Conservation (phyloP, 257 asterid genomes). For the Lithospermum erythrorhizon region DNA sequence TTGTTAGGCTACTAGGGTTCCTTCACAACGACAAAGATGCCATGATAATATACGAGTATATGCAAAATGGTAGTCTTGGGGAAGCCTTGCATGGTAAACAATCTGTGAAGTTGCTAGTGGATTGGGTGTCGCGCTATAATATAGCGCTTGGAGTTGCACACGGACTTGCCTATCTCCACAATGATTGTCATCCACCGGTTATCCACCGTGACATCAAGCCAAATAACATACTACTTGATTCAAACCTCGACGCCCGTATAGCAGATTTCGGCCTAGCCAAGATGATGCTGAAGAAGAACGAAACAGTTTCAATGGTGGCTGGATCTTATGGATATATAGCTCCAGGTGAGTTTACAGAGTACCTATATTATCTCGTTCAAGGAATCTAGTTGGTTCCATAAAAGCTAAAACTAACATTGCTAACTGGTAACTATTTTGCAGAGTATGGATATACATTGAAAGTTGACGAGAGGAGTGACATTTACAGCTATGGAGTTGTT, state of each 20-base stretch:
- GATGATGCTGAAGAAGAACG: conserved; percentile 42
- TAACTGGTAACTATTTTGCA: conserved; percentile 18
- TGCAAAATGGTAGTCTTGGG: conserved; percentile 59
- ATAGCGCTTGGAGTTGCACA: conserved; percentile 59
- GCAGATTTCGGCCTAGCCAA: conserved; percentile 63
- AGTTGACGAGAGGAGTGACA: conserved; percentile 60
- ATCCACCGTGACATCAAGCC: conserved; percentile 60
- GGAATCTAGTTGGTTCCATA: neutral
- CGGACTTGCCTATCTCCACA: conserved; percentile 57
- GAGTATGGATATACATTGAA: conserved; percentile 59
- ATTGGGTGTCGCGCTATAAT: conserved; percentile 58
- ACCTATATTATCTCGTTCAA: neutral
- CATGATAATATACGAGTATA: conserved; percentile 50
- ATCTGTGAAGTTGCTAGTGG: conserved; percentile 42
- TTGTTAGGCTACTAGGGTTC: conserved; percentile 51
- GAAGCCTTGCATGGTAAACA: conserved; percentile 55
- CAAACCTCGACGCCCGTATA: conserved; percentile 52
- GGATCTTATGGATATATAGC: conserved; percentile 77
- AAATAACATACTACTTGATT: conserved; percentile 49
- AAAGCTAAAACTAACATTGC: neutral
- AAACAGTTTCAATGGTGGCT: conserved; percentile 68
- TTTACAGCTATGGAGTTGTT: conserved; percentile 72
- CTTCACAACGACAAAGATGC: conserved; percentile 53
- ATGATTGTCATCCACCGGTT: conserved; percentile 51
- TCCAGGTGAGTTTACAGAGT: conserved; percentile 44